Evolutionary conservation across 1,284 basidiomycete species (phyloP).

Genomic region (Cryptococcus sp.): DNA sequence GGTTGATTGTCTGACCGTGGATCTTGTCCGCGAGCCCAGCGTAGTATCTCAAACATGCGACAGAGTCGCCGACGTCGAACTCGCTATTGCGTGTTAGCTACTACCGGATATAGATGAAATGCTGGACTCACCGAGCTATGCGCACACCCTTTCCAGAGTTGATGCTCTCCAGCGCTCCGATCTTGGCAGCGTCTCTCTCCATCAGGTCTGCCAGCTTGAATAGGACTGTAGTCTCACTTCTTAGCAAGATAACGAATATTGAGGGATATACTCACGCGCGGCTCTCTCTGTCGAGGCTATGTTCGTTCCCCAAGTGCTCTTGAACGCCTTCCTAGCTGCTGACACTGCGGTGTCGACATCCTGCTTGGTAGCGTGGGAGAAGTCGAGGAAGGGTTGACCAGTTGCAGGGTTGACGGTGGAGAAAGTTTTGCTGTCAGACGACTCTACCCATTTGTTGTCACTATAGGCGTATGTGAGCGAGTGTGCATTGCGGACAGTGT

Average conservation of each 20-base stretch:
- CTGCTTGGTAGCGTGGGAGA: slow-evolving; percentile 48
- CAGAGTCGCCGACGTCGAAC: slow-evolving; percentile 79
- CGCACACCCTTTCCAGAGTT: slow-evolving; percentile 84
- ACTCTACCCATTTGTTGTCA: slow-evolving; percentile 41
- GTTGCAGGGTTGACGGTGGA: slow-evolving; percentile 58
- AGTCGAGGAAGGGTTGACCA: slow-evolving; percentile 53
- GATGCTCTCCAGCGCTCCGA: slow-evolving; percentile 73
- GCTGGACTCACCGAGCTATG: slow-evolving; percentile 63
- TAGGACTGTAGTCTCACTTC: slow-evolving; percentile 55
- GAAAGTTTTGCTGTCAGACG: slow-evolving; percentile 33
- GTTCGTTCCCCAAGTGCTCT: slow-evolving; percentile 87
- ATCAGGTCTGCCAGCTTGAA: slow-evolving; percentile 89
- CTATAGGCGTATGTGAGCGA: slow-evolving; percentile 23
- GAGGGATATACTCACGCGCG: slow-evolving; percentile 42
- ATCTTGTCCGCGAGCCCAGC: slow-evolving; percentile 70
- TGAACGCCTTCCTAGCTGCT: slow-evolving; percentile 77
- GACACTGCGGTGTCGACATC: slow-evolving; percentile 82
- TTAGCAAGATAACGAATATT: neutral
- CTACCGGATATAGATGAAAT: neutral
- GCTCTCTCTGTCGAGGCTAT: slow-evolving; percentile 79
- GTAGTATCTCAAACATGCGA: slow-evolving; percentile 77
- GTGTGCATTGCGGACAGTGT: slow-evolving; percentile 62
- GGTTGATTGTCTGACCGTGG: slow-evolving; percentile 55
- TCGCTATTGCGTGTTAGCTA: slow-evolving; percentile 60
- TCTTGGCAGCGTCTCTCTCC: slow-evolving; percentile 70